Evolutionary conservation across 805 yeast genomes (phyloP).

Genomic region (Wickerhamiella cacticola): DNA sequence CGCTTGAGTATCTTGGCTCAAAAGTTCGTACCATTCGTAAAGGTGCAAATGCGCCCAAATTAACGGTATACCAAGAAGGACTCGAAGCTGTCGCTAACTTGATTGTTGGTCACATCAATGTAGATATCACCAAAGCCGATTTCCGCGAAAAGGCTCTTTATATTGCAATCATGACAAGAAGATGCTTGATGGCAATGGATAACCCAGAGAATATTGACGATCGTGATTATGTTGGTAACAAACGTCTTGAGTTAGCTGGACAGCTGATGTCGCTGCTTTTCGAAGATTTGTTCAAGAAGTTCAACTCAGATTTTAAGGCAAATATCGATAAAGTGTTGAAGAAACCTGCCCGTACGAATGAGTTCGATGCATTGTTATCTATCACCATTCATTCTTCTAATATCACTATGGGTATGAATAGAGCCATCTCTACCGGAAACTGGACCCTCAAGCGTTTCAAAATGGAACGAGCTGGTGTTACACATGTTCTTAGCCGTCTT

Average conservation of each 20-base stretch:
- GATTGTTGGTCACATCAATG: conserved; percentile 87
- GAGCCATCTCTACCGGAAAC: conserved; percentile 97
- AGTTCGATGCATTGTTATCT: conserved; percentile 83
- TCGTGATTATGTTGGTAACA: conserved; percentile 96
- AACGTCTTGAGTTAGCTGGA: conserved; percentile 93
- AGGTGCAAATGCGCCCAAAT: conserved; percentile 57
- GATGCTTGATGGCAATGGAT: conserved; percentile 91
- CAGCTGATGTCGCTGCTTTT: conserved; percentile 88
- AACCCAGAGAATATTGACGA: conserved; percentile 95
- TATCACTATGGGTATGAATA: conserved; percentile 83
- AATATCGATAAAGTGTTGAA: conserved; percentile 87
- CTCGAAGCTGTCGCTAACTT: conserved; percentile 85
- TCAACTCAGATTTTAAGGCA: conserved; percentile 87
- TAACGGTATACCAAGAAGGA: conserved; percentile 81
- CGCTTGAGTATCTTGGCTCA: conserved; percentile 79
- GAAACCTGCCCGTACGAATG: conserved; percentile 88
- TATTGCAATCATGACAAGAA: conserved; percentile 90
- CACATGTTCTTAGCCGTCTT: conserved; percentile 84
- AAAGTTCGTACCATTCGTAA: conserved; percentile 89
- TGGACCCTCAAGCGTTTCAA: conserved; percentile 98
- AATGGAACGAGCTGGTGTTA: conserved; percentile 99
- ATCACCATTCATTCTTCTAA: conserved; percentile 86
- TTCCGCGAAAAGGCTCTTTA: conserved; percentile 90
- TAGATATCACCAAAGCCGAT: conserved; percentile 50
- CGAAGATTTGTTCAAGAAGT: conserved; percentile 94